Evolutionary conservation across 495 filamentous ascomycete species (phyloP), one percentile per base, ranked within the genome.

Genomic region (Annulohypoxylon moriforme): DNA sequence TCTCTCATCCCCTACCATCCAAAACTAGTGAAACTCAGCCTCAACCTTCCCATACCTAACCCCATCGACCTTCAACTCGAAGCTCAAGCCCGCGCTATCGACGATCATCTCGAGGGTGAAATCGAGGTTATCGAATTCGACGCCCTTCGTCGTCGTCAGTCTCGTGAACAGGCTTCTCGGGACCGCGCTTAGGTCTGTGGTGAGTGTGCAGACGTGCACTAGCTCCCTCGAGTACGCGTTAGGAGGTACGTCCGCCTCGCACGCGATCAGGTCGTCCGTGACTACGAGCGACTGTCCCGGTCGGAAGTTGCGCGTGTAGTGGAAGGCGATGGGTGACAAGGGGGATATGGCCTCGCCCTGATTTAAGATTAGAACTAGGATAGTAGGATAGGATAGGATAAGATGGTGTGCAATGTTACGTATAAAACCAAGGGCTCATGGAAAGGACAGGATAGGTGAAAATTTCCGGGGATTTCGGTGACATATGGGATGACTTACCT

Each of bases 261-360:
- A 92, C 16, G 88, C 88, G 68, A 93, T 92, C 24, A 93, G 82
- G 76, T 93, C 90, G 77, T 93, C 91, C 53, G 90, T 90, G 2
- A 93, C 90, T 11, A 89, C 67, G 18, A 91, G 81, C 0, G 86
- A 87, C 77, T 91, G 89, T 4, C 87, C 87, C 0, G 87, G 88
- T 5, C 89, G 86, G 80, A 93, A 93, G 79, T 92, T 92, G 57
- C 91, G 89, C 22, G 91, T 92, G 80, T 92, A 93, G 80, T 93
- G 90, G 80, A 93, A 93, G 14, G 88, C 88, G 60, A 92, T 87
- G 31, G 90, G 90, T 4, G 82, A 83, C 5, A 87, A 78, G 31
- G 90, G 87, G n/a, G 89, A 91, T 22, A 93, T 85, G 13, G 90
- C 84, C 68, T 90, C 89, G 61, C 89, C 90, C 86, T 92, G 73